Percentiles rank a stretch among this genome's conserved stretches.
phyloP scores from a whole-genome alignment of 768 basidiomycete genomes.

The Suillus tomentosus region DNA sequence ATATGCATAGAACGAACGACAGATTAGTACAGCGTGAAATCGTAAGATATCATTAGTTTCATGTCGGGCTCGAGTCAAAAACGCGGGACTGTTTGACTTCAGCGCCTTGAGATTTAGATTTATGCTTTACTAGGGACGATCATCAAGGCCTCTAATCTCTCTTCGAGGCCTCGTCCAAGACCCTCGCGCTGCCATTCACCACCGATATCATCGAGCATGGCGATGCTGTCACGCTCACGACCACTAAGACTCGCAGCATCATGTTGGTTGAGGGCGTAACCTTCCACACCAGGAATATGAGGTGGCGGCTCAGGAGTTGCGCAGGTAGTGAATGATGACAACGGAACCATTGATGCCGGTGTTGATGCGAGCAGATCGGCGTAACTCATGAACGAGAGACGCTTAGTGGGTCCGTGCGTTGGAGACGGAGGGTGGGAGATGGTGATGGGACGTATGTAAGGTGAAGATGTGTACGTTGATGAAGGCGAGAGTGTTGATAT shows the following conservation, averaged over 20 bases:
- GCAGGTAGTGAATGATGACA: slow-evolving; percentile 72
- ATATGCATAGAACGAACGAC: slow-evolving; percentile 10
- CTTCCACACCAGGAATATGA: slow-evolving; percentile 67
- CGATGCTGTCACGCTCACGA: slow-evolving; percentile 42
- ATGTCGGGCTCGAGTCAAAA: not conserved
- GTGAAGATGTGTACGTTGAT: slow-evolving; percentile 30
- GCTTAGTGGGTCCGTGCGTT: slow-evolving; percentile 53
- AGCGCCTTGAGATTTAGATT: slow-evolving; percentile 11
- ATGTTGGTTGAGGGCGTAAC: slow-evolving; percentile 36
- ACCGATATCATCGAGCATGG: slow-evolving; percentile 62
- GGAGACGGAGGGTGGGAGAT: slow-evolving; percentile 47
- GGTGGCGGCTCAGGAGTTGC: slow-evolving; percentile 65
- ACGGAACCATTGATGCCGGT: slow-evolving; percentile 68
- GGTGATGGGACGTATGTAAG: slow-evolving; percentile 25
- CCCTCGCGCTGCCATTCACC: slow-evolving; percentile 91
- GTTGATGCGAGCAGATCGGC: slow-evolving; percentile 80
- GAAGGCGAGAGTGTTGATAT: slow-evolving; percentile 23
- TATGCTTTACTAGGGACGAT: slow-evolving; percentile 28
- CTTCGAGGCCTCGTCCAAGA: slow-evolving; percentile 79
- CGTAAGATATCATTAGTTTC: slow-evolving; percentile 5
- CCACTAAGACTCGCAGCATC: slow-evolving; percentile 28
- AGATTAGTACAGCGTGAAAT: slow-evolving; percentile 9
- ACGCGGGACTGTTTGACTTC: not conserved
- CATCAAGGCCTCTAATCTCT: slow-evolving; percentile 69
- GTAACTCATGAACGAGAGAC: slow-evolving; percentile 89